Evolutionary conservation across 495 filamentous ascomycete genomes (phyloP).

Genomic region (Penicilliopsis zonata): DNA sequence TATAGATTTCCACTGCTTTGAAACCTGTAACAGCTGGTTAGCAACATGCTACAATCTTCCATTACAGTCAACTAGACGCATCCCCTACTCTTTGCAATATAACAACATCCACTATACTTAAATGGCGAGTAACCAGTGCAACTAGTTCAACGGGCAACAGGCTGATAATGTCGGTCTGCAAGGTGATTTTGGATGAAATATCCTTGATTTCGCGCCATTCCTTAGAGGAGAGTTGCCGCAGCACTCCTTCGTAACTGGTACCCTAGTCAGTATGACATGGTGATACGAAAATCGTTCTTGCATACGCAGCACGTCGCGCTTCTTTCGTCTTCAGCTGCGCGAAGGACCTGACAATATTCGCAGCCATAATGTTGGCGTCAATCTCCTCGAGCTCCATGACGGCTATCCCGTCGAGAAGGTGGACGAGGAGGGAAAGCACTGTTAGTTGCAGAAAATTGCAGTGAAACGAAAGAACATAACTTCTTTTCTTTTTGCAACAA

Average conservation of each 20-base stretch:
- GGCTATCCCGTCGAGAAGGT: too few relatives aligned
- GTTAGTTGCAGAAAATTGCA: too few relatives aligned
- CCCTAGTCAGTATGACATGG: not conserved
- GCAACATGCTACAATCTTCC: too few relatives aligned
- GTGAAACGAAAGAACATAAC: too few relatives aligned
- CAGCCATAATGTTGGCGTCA: too few relatives aligned
- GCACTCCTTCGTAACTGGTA: conserved; percentile 14
- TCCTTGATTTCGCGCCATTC: conserved; percentile 23
- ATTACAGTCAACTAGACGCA: not conserved
- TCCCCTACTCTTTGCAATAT: conserved; percentile 13
- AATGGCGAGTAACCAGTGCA: conserved; percentile 10
- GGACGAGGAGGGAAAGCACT: too few relatives aligned
- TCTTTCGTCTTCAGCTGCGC: conserved; percentile 3
- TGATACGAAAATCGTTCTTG: not conserved
- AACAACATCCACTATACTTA: conserved; percentile 15
- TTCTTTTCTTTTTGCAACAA: too few relatives aligned
- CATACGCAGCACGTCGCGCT: conserved; percentile 7
- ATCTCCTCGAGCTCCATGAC: too few relatives aligned
- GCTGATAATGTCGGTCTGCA: conserved; percentile 24
- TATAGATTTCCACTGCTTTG: conserved; percentile 17
- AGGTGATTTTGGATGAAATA: conserved; percentile 7
- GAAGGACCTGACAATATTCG: conserved; percentile 3
- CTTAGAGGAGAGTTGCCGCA: conserved; percentile 14
- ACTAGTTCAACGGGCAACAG: conserved; percentile 21
- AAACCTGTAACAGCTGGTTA: conserved; percentile 19